These are phyloP conservation scores for Tripterygium wilfordii DNA, from an alignment of 177 flowering plant genomes.

Conservation along the genomic window DNA sequence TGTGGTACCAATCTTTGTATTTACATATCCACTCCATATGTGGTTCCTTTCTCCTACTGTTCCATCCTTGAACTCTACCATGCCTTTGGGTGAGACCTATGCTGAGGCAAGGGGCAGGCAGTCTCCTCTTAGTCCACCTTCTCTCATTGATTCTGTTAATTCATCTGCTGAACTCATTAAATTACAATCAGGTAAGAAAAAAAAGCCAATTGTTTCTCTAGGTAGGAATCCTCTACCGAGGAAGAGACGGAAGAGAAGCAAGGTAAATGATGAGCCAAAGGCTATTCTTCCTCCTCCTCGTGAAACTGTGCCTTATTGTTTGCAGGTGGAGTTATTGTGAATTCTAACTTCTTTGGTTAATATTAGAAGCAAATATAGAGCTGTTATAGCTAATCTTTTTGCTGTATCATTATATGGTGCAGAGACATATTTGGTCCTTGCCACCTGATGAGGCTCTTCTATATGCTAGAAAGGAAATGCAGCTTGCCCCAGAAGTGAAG, in stretches of 20 bases:
- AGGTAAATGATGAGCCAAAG: conserved; percentile 9
- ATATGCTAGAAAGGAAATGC: conserved; percentile 69
- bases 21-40: conserved; percentile 33
- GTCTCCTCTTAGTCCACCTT: conserved; percentile 12
- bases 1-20: conserved; percentile 29
- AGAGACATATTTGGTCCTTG: conserved; percentile 60
- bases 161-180: too few relatives aligned
- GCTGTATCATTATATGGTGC: conserved; percentile 10
- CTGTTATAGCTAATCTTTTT: too few relatives aligned
- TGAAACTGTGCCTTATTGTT: conserved; percentile 12
- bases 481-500: conserved; percentile 34
- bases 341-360: neutral
- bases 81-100: conserved; percentile 16
- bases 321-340: conserved; percentile 28
- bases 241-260: conserved; percentile 15
- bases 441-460: conserved; percentile 64
- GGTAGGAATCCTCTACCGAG: conserved; percentile 12
- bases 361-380: too few relatives aligned
- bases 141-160: conserved; percentile 18
- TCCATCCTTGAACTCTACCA: conserved; percentile 19
- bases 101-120: conserved; percentile 20
- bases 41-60: conserved; percentile 24
- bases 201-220: conserved; percentile 2
- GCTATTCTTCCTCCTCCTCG: conserved; percentile 27
- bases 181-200: conserved; percentile 13